phyloP scores from a whole-genome alignment of 345 rosid genomes.

The Syzygium aqueum region DNA sequence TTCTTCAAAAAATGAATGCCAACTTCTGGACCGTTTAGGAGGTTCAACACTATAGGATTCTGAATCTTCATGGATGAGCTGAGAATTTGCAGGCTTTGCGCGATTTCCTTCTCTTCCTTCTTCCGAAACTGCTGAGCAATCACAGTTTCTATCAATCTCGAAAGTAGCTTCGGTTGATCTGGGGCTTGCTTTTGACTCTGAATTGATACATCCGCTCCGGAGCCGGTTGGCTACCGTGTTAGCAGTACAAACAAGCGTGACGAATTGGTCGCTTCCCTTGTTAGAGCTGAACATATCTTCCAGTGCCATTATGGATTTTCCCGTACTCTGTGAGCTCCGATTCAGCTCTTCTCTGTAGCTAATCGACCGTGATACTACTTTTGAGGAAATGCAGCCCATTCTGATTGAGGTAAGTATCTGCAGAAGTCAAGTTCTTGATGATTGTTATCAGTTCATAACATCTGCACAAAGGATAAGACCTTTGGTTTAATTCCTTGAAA shows the following conservation, averaged over 20 bases:
- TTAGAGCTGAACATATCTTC: not conserved
- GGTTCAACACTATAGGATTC: slow-evolving; percentile 1
- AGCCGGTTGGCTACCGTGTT: not conserved
- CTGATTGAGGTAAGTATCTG: not conserved
- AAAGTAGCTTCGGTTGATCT: not conserved
- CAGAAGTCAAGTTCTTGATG: not conserved
- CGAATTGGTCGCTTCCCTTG: slow-evolving; percentile 7
- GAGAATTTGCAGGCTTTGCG: not conserved
- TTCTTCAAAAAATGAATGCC: slow-evolving; percentile 6
- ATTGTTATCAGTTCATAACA: not conserved
- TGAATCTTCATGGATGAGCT: not conserved
- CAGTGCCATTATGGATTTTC: not conserved
- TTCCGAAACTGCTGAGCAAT: not conserved
- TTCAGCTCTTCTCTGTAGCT: slow-evolving; percentile 18
- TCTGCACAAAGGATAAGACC: not conserved
- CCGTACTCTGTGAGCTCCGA: slow-evolving; percentile 7
- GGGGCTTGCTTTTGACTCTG: not conserved
- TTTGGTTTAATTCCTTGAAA: not conserved
- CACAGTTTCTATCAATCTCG: not conserved
- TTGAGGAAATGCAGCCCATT: slow-evolving; percentile 43
- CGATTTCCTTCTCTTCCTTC: not conserved
- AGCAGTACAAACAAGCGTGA: slow-evolving; percentile 7
- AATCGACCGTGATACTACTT: slow-evolving; percentile 15
- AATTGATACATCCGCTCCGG: not conserved
- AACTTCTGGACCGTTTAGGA: slow-evolving; percentile 14